Base-by-base conservation (phyloP, 345 rosid genomes). In the Mercurialis annua region DNA sequence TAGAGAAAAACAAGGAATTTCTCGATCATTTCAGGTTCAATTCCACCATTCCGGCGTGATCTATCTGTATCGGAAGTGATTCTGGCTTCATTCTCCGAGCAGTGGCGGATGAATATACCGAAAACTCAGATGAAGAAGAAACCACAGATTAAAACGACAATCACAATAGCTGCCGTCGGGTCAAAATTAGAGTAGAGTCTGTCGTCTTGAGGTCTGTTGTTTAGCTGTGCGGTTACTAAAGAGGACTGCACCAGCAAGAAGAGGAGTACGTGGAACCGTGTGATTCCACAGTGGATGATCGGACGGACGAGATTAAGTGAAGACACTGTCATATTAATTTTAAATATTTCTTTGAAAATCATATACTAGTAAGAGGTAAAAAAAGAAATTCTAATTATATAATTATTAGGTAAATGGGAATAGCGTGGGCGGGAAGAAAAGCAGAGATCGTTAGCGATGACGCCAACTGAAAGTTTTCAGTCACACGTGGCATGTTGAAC, bases 1-100 rank as follows among this genome's bases (percentile, higher is more conserved):
- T 87, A 90, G 17, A 78, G 11, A 26, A 83, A 80, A 0, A 84
- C 70, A 1, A 93, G 96, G n/a, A 90, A 90, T 12, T 74, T 80
- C 66, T 83, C 81, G 31, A 90, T 64, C 52, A 84, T 79, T 12
- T 74, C 58, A 11, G 66, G 38, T 31, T 87, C 90, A 17, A 90
- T 80, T 1, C 96, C 92, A 11, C 96, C 92, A 11, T 72, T 62
- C 29, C 21, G 67, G 57, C 72, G 68, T 20, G 72, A 3, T 36
- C 5, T 3, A 50, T 17, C 29, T 10, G 6, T 12, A 27, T 49
- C 12, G 5, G 34, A 0, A 61, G 24, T 20, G 24, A 38, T 17
- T 3, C 1, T 18, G 14, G n/a, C 9, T 3, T 76, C 77, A 4
- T 71, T 20, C 2, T 76, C 77, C 7, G 73, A 24, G 62, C 76